Evolutionary conservation across 2,329 filamentous ascomycete species (phyloP), one percentile per base, ranked within the genome.

Genomic region (Penicillium sclerotiorum): DNA sequence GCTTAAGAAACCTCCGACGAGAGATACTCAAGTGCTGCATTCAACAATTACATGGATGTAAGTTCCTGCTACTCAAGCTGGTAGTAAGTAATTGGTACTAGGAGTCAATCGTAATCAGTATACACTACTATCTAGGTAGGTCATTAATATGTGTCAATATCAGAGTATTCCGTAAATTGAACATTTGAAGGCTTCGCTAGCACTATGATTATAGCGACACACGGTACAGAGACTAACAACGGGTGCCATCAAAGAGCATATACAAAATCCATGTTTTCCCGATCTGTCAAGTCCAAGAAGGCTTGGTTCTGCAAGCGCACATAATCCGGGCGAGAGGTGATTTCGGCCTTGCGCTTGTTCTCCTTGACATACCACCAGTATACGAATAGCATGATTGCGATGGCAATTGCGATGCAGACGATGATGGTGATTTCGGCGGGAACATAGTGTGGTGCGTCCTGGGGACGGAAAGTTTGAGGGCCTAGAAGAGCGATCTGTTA

Each of bases 391-490:
- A 87, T 60, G 49, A 83, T 78, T 2, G 80, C 47, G 8, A 86
- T 57, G 39, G 77, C 80, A 0, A 82, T 65, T 3, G 70, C 73
- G 65, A 75, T 82, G 63, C 84, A 86, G 7, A 81, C 81, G 11
- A 86, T 75, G 47, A 87, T 83, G 1, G 80, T 81, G 45, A 87
- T 83, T 58, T 86, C 81, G 1, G 83, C 85, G 1, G 84, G 80
- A 2, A 83, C 75, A 57, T 87, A 88, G 30, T 79, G 70, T 1
- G 82, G 82, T 1, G 76, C 78, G 59, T 86, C 81, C 49, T 77
- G 69, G 1, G 77, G 79, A 35, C 72, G 73, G 68, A 85, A 86
- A 2, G 76, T 75, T 60, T 84, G 82, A 3, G 82, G 80, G 2
- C 79, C 77, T 71, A 17, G 1, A 11, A 20, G 6, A 13, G 11